Percentiles rank a stretch among this genome's conserved stretches.
These are phyloP conservation scores for Fusarium buharicum DNA, from an alignment of 2,329 filamentous ascomycete genomes.

Conservation along the genomic window DNA sequence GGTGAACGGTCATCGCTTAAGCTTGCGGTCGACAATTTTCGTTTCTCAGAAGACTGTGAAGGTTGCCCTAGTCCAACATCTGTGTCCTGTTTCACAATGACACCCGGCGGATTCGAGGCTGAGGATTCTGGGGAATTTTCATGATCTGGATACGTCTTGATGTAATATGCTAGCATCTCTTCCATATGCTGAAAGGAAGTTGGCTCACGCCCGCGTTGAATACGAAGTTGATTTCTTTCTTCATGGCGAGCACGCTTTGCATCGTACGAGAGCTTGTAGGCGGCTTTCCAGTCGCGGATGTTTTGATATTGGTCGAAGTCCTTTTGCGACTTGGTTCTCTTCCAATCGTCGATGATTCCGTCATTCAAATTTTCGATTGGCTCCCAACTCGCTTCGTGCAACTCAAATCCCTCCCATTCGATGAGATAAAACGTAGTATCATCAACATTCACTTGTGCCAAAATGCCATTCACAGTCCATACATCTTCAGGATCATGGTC, in stretches of 20 bases:
- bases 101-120: slow-evolving; percentile 8
- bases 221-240: slow-evolving; percentile 58
- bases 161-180: slow-evolving; percentile 36
- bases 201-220: slow-evolving; percentile 49
- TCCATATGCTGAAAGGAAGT: slow-evolving; percentile 38
- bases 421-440: slow-evolving; percentile 49
- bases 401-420: slow-evolving; percentile 51
- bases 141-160: slow-evolving; percentile 23
- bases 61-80: slow-evolving; percentile 6
- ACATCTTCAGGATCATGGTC: slow-evolving; percentile 54
- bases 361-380: slow-evolving; percentile 56
- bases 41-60: slow-evolving; percentile 5
- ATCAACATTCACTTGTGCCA: slow-evolving; percentile 56
- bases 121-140: slow-evolving; percentile 5
- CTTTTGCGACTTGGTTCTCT: slow-evolving; percentile 52
- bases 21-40: slow-evolving; percentile 1
- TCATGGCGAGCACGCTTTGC: slow-evolving; percentile 53
- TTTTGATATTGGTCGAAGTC: slow-evolving; percentile 53
- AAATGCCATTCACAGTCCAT: slow-evolving; percentile 63
- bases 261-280: slow-evolving; percentile 42
- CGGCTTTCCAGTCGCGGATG: slow-evolving; percentile 52
- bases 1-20: slow-evolving; percentile 6
- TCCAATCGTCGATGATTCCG: slow-evolving; percentile 57
- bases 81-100: slow-evolving; percentile 5
- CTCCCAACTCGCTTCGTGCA: slow-evolving; percentile 61